Conservation (phyloP, 139 green algal genomes). For the Chlorokybus atmophyticus region DNA sequence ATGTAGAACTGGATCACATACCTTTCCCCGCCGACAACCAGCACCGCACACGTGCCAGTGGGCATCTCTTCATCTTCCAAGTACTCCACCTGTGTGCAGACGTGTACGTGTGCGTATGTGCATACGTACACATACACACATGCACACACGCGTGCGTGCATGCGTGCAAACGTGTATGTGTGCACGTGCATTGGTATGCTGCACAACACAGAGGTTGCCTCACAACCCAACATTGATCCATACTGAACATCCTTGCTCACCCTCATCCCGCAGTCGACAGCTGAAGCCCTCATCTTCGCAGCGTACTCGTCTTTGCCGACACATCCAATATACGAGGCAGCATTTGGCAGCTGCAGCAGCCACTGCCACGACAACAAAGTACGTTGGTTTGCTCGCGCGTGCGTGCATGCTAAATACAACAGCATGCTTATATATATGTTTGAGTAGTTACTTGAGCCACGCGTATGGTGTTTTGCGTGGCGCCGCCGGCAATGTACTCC, state of each 20-base stretch:
- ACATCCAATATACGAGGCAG: conserved; percentile 89
- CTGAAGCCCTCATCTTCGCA: conserved; percentile 56
- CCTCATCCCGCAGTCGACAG: conserved; percentile 16
- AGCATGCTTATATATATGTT: not conserved
- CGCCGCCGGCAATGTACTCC: conserved; percentile 94
- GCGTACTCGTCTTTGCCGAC: conserved; percentile 88
- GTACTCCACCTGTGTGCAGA: conserved; percentile 74
- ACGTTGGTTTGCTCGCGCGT: too few species aligned
- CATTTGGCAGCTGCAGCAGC: conserved; percentile 73
- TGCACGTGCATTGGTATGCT: too few species aligned
- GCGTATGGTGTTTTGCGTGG: conserved; percentile 92
- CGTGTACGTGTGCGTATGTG: too few species aligned
- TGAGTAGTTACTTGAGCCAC: conserved; percentile 43
- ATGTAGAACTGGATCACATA: too few species aligned
- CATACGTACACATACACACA: too few species aligned
- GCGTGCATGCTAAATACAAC: too few species aligned
- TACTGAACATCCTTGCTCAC: conserved; percentile 59
- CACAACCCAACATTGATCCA: too few species aligned
- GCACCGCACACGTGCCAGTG: conserved; percentile 88
- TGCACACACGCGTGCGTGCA: too few species aligned
- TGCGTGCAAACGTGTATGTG: too few species aligned
- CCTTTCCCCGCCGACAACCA: conserved; percentile 75
- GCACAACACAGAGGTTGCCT: too few species aligned
- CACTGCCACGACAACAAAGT: too few species aligned
- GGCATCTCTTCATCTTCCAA: conserved; percentile 60